A percentile compares a stretch with the other conserved stretches of the same genome.
These are phyloP conservation scores for Starmerella apicola DNA, from an alignment of 805 yeast species.

Conservation along the genomic window DNA sequence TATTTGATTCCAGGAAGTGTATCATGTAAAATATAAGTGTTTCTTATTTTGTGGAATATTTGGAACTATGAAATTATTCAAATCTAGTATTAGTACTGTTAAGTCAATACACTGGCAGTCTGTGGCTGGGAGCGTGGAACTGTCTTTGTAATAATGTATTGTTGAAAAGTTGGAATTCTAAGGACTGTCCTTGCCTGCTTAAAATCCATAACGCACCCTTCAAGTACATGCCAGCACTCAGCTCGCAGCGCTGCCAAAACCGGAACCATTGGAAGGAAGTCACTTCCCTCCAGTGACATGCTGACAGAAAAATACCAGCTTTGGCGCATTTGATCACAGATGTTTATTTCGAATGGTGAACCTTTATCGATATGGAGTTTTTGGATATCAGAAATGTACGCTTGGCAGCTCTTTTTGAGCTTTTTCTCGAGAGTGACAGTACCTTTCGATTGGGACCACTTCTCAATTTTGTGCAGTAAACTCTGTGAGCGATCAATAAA, in stretches of 20 bases:
- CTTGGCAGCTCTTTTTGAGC: neutral
- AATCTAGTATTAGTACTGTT: no score
- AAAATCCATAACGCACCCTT: slow-evolving; percentile 2
- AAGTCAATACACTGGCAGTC: no score
- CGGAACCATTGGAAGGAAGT: neutral
- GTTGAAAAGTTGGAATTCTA: slow-evolving; percentile 2
- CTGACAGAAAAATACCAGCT: neutral
- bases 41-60: no score
- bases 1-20: no score
- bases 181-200: neutral
- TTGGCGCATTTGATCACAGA: slow-evolving; percentile 4
- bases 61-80: no score
- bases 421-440: slow-evolving; percentile 2
- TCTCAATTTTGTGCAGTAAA: neutral
- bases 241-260: neutral
- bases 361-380: slow-evolving; percentile 1
- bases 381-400: neutral
- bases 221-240: slow-evolving; percentile 3
- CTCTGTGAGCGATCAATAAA: slow-evolving; percentile 9
- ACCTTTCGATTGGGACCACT: neutral
- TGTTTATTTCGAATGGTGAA: slow-evolving; percentile 13
- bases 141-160: slow-evolving; percentile 4
- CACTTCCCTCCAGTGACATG: neutral
- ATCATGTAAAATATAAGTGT: no score
- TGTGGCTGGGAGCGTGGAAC: no score